A percentile compares a stretch with the other conserved stretches of the same genome.
phyloP scores from a whole-genome alignment of 495 filamentous ascomycete species.

The Cercophora samala region DNA sequence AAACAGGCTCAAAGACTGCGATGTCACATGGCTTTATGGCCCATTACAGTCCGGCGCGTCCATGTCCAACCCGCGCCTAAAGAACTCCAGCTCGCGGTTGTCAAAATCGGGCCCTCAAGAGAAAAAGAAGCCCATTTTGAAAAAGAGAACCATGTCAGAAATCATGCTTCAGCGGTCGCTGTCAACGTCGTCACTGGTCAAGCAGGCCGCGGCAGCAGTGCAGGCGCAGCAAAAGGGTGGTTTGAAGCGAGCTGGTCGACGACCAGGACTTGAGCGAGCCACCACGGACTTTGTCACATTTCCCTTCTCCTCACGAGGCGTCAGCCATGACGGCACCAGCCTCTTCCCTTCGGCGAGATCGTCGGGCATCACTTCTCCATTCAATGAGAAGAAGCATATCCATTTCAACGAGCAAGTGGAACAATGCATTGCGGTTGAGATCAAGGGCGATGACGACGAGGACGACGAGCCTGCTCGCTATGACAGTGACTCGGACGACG shows the following conservation, averaged over 20 bases:
- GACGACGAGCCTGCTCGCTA: slow-evolving; percentile 54
- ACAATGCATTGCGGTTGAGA: slow-evolving; percentile 92
- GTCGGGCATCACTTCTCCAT: slow-evolving; percentile 65
- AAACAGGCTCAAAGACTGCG: slow-evolving; percentile 88
- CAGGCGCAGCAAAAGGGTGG: slow-evolving; percentile 77
- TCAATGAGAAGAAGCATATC: slow-evolving; percentile 72
- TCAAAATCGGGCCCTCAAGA: slow-evolving; percentile 81
- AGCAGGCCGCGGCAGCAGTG: slow-evolving; percentile 88
- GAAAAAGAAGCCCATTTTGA: slow-evolving; percentile 87
- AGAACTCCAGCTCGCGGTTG: slow-evolving; percentile 50
- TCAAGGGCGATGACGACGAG: slow-evolving; percentile 69
- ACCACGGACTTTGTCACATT: slow-evolving; percentile 65
- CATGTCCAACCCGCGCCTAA: slow-evolving; percentile 48
- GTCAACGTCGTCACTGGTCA: slow-evolving; percentile 84
- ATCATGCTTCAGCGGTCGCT: slow-evolving; percentile 89
- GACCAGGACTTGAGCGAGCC: slow-evolving; percentile 50
- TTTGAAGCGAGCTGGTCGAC: slow-evolving; percentile 39
- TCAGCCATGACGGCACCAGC: slow-evolving; percentile 56
- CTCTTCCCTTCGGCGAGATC: slow-evolving; percentile 56
- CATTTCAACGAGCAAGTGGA: slow-evolving; percentile 95
- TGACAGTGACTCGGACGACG: slow-evolving; percentile 70
- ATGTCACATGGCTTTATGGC: slow-evolving; percentile 97
- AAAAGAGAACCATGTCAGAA: slow-evolving; percentile 95
- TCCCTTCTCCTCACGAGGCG: slow-evolving; percentile 53
- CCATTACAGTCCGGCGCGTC: slow-evolving; percentile 70